phyloP scores from a whole-genome alignment of 1,139 yeast species.

The Scheffersomyces quercinus region DNA sequence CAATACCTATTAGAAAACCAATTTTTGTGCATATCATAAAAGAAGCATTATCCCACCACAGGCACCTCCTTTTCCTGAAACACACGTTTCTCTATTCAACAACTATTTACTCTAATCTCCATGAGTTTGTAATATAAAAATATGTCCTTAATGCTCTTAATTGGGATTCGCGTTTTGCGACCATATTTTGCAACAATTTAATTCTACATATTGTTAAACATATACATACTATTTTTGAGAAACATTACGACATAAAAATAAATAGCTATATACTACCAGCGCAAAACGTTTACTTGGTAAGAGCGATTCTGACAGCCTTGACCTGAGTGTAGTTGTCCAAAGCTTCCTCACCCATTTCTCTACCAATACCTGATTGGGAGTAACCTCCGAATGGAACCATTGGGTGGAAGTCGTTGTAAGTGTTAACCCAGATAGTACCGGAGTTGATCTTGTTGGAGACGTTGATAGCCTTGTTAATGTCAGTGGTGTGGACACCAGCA shows the following conservation, averaged over 20 bases:
- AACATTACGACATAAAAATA: not conserved
- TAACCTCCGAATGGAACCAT: conserved; percentile 86
- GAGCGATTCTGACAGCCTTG: conserved; percentile 68
- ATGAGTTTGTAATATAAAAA: no score
- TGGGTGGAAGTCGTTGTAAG: conserved; percentile 82
- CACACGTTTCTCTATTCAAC: no score
- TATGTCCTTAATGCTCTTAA: no score
- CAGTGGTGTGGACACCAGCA: conserved; percentile 78
- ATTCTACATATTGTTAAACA: no score
- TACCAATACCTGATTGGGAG: conserved; percentile 86
- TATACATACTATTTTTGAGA: no score
- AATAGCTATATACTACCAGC: conserved; percentile 1
- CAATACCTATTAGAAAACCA: no score
- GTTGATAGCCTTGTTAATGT: conserved; percentile 41
- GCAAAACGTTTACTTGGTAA: conserved; percentile 3
- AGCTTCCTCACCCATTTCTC: conserved; percentile 88
- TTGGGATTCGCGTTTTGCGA: no score
- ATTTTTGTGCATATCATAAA: no score
- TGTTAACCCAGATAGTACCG: conserved; percentile 84
- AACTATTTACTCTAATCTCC: no score
- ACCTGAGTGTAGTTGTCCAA: conserved; percentile 79
- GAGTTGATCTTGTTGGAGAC: conserved; percentile 71
- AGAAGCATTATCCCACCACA: no score
- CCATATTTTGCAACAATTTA: no score
- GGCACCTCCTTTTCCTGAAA: no score